A percentile compares a stretch with the other conserved stretches of the same genome.
phyloP scores from a whole-genome alignment of 1,139 yeast genomes.

The Yamadazyma taylorii region DNA sequence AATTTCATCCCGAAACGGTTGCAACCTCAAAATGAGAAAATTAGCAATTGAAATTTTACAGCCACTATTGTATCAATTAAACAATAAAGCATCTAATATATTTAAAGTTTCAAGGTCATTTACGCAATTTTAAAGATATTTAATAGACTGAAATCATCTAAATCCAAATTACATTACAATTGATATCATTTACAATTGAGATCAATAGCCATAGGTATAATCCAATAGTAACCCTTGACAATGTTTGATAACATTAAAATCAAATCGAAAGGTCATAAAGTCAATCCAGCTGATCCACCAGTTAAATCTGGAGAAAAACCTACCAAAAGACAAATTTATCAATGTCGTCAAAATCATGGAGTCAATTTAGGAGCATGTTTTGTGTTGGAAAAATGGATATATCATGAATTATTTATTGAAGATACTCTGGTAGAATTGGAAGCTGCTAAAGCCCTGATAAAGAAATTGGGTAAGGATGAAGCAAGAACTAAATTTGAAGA shows the following conservation, averaged over 20 bases:
- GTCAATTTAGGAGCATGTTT: slow-evolving; percentile 87
- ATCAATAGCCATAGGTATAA: no score
- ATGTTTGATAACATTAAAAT: slow-evolving; percentile 46
- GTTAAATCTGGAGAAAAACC: slow-evolving; percentile 38
- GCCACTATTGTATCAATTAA: no score
- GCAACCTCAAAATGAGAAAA: no score
- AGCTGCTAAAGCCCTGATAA: slow-evolving; percentile 54
- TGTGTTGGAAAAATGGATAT: slow-evolving; percentile 77
- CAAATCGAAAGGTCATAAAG: slow-evolving; percentile 34
- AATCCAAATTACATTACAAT: no score
- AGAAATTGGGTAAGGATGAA: slow-evolving; percentile 51
- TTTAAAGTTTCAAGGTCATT: not conserved
- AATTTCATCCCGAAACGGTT: no score
- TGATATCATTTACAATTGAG: no score
- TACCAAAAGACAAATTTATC: slow-evolving; percentile 54
- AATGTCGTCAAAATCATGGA: slow-evolving; percentile 71
- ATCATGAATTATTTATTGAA: slow-evolving; percentile 53
- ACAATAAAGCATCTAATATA: no score
- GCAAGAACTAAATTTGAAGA: slow-evolving; percentile 57
- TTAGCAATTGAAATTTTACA: no score
- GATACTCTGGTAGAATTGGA: slow-evolving; percentile 67
- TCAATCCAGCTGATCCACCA: slow-evolving; percentile 30
- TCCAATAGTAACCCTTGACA: no score
- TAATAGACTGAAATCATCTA: not conserved
- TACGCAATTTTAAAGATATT: not conserved